phyloP scores from a whole-genome alignment of 1,284 basidiomycete species.

The Melampsora americana region DNA sequence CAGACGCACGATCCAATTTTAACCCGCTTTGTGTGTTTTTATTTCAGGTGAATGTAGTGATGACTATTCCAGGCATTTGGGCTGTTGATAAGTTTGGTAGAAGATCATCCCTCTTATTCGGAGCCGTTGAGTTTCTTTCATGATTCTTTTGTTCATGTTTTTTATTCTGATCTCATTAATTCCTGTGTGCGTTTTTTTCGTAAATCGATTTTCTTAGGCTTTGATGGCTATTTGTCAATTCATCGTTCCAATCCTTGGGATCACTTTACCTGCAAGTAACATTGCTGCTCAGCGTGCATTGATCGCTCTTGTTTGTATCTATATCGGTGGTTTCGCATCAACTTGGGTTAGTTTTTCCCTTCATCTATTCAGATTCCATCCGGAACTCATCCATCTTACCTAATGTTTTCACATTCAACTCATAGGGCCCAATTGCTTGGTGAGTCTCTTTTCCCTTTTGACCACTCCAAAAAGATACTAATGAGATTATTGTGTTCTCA shows the following conservation, averaged over 20 bases:
- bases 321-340: constrained; percentile 60
- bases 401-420: constrained; percentile 66
- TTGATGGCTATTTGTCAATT: constrained; percentile 37
- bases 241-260: constrained; percentile 61
- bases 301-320: constrained; percentile 71
- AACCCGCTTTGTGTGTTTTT: background rate
- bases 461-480: background rate
- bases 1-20: background rate
- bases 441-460: background rate
- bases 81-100: constrained; percentile 71
- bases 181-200: background rate
- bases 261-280: constrained; percentile 60
- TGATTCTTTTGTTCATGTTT: constrained; percentile 51
- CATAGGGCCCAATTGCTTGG: constrained; percentile 51
- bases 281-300: constrained; percentile 61
- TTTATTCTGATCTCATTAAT: constrained; percentile 62
- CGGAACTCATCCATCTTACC: constrained; percentile 25
- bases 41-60: constrained; percentile 52
- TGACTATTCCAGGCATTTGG: constrained; percentile 68
- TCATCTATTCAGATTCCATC: background rate
- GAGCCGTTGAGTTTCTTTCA: constrained; percentile 66
- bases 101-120: constrained; percentile 69
- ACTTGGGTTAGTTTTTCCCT: constrained; percentile 48
- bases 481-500: background rate
- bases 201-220: constrained; percentile 5